Conservation (phyloP, 129 eudicot species). For the Rutidosis leptorrhynchoides region DNA sequence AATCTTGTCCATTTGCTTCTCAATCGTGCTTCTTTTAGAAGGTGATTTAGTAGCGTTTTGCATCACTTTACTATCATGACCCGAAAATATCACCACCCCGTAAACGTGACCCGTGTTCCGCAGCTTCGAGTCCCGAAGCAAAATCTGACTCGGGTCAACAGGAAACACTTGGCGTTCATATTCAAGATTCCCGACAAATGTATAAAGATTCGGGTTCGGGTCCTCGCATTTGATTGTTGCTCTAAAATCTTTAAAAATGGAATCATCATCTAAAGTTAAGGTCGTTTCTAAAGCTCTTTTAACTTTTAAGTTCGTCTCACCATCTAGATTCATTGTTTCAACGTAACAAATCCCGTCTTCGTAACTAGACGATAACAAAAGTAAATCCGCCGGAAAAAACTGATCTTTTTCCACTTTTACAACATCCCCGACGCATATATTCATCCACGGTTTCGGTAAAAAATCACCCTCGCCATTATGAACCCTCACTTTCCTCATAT, state of each 20-base stretch:
- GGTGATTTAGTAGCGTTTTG: conserved; percentile 93
- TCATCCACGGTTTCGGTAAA: conserved; percentile 72
- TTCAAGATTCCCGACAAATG: conserved; percentile 89
- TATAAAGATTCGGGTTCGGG: conserved; percentile 86
- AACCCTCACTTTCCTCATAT: conserved; percentile 69
- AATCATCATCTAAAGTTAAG: conserved; percentile 67
- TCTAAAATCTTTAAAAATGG: conserved; percentile 54
- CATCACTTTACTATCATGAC: conserved; percentile 96
- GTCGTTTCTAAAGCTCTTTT: conserved; percentile 83
- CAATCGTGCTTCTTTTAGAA: conserved; percentile 88
- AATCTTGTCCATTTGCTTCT: conserved; percentile 92
- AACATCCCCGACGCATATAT: conserved; percentile 81
- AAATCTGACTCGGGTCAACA: conserved; percentile 85
- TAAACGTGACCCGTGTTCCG: conserved; percentile 75
- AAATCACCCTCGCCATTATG: conserved; percentile 64
- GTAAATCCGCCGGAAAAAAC: conserved; percentile 93
- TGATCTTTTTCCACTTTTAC: conserved; percentile 90
- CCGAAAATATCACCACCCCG: conserved; percentile 91
- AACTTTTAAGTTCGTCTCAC: conserved; percentile 94
- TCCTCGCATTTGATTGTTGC: conserved; percentile 82
- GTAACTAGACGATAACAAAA: conserved; percentile 84
- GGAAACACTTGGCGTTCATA: conserved; percentile 72
- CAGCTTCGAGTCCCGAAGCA: conserved; percentile 92
- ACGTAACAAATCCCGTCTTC: conserved; percentile 98
- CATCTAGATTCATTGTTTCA: conserved; percentile 97